A percentile compares a stretch with the other conserved stretches of the same genome.
These are phyloP conservation scores for Dinochytrium kinnereticum DNA, from an alignment of 371 early-diverging fungal genomes.

Conservation along the genomic window DNA sequence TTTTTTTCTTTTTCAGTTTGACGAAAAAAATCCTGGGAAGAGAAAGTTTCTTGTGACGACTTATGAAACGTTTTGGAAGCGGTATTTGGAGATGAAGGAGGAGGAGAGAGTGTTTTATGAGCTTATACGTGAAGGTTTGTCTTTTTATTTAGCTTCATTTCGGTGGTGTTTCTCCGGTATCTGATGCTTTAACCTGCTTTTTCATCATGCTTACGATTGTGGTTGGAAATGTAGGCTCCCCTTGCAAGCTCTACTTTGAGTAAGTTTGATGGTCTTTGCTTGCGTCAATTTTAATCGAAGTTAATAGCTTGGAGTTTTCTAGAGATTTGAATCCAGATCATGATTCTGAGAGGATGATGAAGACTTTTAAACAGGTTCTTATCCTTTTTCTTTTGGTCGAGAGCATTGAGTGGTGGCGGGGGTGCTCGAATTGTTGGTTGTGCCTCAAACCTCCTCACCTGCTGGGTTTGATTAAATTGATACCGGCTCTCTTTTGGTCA, in stretches of 20 bases:
- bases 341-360: conserved; percentile 16
- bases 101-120: conserved; percentile 25
- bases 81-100: conserved; percentile 13
- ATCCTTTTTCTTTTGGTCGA: too few species aligned
- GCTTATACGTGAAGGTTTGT: conserved; percentile 17
- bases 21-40: conserved; percentile 22
- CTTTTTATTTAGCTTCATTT: too few species aligned
- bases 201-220: too few species aligned
- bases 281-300: not conserved
- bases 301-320: conserved; percentile 15
- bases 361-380: conserved; percentile 12
- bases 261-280: not conserved
- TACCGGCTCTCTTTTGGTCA: not conserved
- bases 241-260: conserved; percentile 31
- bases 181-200: too few species aligned
- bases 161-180: too few species aligned
- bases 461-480: too few species aligned
- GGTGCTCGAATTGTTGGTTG: too few species aligned
- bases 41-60: conserved; percentile 32
- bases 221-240: not conserved
- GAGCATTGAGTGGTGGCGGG: too few species aligned
- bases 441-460: too few species aligned
- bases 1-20: conserved; percentile 16
- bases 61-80: conserved; percentile 21
- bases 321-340: conserved; percentile 7